These are phyloP conservation scores for Penicillium goetzii DNA, from an alignment of 495 filamentous ascomycete species.

Conservation along the genomic window DNA sequence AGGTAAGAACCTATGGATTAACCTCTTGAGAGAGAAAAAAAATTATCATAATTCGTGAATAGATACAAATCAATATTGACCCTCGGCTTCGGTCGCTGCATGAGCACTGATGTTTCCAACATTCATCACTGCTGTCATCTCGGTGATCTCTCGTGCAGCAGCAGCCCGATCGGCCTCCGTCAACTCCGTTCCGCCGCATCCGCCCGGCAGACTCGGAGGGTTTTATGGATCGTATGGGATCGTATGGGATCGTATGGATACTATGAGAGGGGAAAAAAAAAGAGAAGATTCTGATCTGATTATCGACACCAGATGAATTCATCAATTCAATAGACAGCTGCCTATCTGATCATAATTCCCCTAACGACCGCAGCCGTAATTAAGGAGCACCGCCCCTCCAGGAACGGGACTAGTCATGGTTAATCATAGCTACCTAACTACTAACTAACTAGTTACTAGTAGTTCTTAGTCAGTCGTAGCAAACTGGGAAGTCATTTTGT, in stretches of 20 bases:
- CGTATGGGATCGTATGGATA: constrained; percentile 15
- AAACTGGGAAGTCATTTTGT: constrained; percentile 13
- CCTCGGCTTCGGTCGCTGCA: neutral
- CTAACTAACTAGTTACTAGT: neutral
- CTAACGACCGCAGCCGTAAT: neutral
- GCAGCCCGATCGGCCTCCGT: constrained; percentile 36
- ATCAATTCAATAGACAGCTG: neutral
- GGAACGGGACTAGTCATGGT: neutral
- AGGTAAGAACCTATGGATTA: neutral
- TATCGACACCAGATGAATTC: neutral
- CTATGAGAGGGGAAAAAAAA: neutral
- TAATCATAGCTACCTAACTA: neutral
- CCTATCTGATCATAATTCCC: neutral
- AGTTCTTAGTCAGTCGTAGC: neutral
- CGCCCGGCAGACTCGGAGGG: constrained; percentile 27
- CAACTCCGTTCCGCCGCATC: constrained; percentile 41
- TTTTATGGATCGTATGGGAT: neutral
- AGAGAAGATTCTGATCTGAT: neutral
- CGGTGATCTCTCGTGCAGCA: constrained; percentile 33
- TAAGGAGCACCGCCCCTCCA: constrained; percentile 1
- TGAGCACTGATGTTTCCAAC: no score
- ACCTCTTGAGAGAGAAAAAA: neutral
- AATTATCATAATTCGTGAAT: neutral
- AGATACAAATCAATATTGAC: neutral
- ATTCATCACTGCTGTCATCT: constrained; percentile 11